These are phyloP conservation scores for Cryptococcus sp. DNA, from an alignment of 1,284 basidiomycete species.

Conservation along the genomic window DNA sequence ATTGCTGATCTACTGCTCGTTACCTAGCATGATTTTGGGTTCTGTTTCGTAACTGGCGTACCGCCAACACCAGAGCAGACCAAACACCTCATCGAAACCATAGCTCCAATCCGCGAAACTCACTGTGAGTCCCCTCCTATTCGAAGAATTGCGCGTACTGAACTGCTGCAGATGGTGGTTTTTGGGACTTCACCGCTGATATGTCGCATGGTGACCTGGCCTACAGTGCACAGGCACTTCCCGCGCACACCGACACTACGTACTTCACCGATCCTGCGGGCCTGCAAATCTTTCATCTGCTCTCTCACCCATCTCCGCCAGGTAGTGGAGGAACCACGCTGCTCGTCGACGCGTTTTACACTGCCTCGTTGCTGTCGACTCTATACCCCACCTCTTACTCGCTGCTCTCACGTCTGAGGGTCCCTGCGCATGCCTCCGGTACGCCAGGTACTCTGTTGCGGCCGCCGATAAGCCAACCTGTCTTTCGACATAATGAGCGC, in stretches of 20 bases:
- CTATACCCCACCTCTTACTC: slow-evolving; percentile 73
- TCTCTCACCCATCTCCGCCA: slow-evolving; percentile 69
- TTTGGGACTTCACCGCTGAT: slow-evolving; percentile 97
- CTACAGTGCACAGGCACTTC: slow-evolving; percentile 84
- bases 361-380: slow-evolving; percentile 74
- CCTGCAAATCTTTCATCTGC: slow-evolving; percentile 90
- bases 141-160: slow-evolving; percentile 6
- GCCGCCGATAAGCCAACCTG: slow-evolving; percentile 62
- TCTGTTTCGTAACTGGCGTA: slow-evolving; percentile 82
- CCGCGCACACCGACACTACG: slow-evolving; percentile 93
- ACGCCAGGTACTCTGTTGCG: slow-evolving; percentile 67
- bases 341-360: slow-evolving; percentile 93
- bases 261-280: slow-evolving; percentile 94
- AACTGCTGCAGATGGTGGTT: slow-evolving; percentile 69
- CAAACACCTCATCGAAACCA: slow-evolving; percentile 72
- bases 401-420: slow-evolving; percentile 67
- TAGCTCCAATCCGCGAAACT: slow-evolving; percentile 88
- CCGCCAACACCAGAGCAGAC: slow-evolving; percentile 82
- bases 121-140: slow-evolving; percentile 65
- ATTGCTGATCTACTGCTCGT: background rate
- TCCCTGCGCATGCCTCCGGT: slow-evolving; percentile 87
- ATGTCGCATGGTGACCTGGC: slow-evolving; percentile 84
- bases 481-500: slow-evolving; percentile 64
- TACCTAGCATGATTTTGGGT: slow-evolving; percentile 76
- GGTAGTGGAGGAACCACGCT: slow-evolving; percentile 84